A percentile compares a stretch with the other conserved stretches of the same genome.
Evolutionary conservation across 768 basidiomycete species (phyloP).

Genomic region (Tulasnella sp.): DNA sequence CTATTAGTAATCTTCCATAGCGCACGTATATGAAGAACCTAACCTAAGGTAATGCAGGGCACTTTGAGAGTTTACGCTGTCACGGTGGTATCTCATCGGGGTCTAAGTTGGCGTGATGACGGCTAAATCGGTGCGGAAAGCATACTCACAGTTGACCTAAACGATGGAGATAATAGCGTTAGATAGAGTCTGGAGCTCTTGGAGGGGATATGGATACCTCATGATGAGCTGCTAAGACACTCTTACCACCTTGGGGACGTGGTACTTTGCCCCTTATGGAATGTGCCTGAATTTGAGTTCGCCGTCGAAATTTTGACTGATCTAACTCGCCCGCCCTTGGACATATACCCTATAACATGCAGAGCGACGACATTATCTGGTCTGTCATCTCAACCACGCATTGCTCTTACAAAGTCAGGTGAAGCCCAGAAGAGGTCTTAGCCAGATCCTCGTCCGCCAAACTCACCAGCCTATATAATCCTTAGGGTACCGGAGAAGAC

Average conservation of each 20-base stretch:
- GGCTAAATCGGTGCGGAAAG: too few relatives aligned
- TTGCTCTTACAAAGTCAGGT: slow-evolving; percentile 99
- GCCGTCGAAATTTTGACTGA: slow-evolving; percentile 14
- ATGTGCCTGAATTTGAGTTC: background rate
- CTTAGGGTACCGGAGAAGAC: slow-evolving; percentile 35
- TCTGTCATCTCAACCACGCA: slow-evolving; percentile 88
- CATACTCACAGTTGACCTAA: too few relatives aligned
- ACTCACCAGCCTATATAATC: background rate
- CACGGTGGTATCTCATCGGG: slow-evolving; percentile 5
- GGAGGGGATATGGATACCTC: too few relatives aligned
- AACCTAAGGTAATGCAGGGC: background rate
- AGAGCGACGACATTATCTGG: slow-evolving; percentile 95
- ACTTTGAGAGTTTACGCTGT: background rate
- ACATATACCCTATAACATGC: slow-evolving; percentile 21
- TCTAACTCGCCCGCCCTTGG: background rate
- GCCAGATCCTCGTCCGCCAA: background rate
- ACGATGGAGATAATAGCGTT: too few relatives aligned
- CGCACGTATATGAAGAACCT: background rate
- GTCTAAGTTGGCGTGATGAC: too few relatives aligned
- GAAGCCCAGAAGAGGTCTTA: slow-evolving; percentile 26
- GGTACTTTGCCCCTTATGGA: too few relatives aligned
- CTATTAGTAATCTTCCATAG: background rate
- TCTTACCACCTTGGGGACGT: too few relatives aligned
- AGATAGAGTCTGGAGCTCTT: too few relatives aligned
- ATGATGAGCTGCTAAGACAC: too few relatives aligned